A percentile compares a stretch with the other conserved stretches of the same genome.
Evolutionary conservation across 306 rosid genomes (phyloP).

Genomic region (Vicia sativa): DNA sequence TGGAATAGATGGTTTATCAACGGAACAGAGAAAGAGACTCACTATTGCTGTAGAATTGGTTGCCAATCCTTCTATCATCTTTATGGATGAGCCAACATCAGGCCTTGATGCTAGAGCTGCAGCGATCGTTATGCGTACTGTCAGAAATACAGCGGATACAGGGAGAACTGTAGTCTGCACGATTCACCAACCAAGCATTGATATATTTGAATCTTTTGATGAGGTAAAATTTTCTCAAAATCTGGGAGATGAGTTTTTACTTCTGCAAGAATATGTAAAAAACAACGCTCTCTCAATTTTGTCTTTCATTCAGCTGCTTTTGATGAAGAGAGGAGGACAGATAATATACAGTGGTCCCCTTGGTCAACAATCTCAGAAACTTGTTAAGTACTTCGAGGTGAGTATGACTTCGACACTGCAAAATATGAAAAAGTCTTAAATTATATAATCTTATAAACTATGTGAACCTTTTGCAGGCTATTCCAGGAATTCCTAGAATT

Average conservation of each 20-base stretch:
- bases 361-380: slow-evolving; percentile 54
- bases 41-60: slow-evolving; percentile 61
- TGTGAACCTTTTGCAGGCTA: slow-evolving; percentile 44
- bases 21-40: slow-evolving; percentile 62
- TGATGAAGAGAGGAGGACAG: slow-evolving; percentile 66
- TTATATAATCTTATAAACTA: slow-evolving; percentile 17
- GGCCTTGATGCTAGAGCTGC: slow-evolving; percentile 68
- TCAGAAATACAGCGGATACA: slow-evolving; percentile 58
- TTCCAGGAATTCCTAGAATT: slow-evolving; percentile 51
- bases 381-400: slow-evolving; percentile 57
- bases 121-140: slow-evolving; percentile 59
- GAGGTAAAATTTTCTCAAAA: slow-evolving; percentile 46
- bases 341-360: slow-evolving; percentile 57
- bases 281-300: neutral
- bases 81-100: slow-evolving; percentile 68
- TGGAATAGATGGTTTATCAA: slow-evolving; percentile 54
- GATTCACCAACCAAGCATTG: slow-evolving; percentile 69
- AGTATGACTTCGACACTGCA: slow-evolving; percentile 21
- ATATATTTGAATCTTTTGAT: slow-evolving; percentile 60
- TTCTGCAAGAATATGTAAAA: neutral
- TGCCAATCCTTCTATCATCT: slow-evolving; percentile 63
- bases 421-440: slow-evolving; percentile 26
- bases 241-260: slow-evolving; percentile 10
- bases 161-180: slow-evolving; percentile 65
- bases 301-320: slow-evolving; percentile 46